phyloP scores from a whole-genome alignment of 1,284 basidiomycete genomes.

The Golubevia pallescens region DNA sequence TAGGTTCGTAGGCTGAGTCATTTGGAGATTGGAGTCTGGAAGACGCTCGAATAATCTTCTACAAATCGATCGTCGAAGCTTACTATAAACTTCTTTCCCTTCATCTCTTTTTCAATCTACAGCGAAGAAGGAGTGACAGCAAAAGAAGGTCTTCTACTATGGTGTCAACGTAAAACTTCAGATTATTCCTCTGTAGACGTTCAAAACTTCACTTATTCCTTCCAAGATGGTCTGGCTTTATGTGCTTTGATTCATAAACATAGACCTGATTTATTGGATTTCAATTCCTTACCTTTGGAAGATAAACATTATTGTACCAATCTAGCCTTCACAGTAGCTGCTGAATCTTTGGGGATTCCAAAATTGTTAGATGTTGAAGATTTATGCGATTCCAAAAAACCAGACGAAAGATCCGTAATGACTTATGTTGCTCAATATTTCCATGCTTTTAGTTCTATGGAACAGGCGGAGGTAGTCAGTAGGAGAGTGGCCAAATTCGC shows the following conservation, averaged over 20 bases:
- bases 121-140: constrained; percentile 97
- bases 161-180: constrained; percentile 95
- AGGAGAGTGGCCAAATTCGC: constrained; percentile 94
- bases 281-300: constrained; percentile 73
- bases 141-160: constrained; percentile 88
- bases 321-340: constrained; percentile 22
- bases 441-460: constrained; percentile 96
- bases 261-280: constrained; percentile 91
- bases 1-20: constrained; percentile 70
- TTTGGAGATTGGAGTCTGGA: too few relatives aligned
- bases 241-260: constrained; percentile 97
- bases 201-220: constrained; percentile 88
- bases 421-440: constrained; percentile 95
- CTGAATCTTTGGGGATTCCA: constrained; percentile 66
- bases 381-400: constrained; percentile 83
- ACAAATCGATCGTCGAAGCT: too few relatives aligned
- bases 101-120: constrained; percentile 19
- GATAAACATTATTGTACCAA: constrained; percentile 83
- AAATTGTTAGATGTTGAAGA: constrained; percentile 95
- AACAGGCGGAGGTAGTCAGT: constrained; percentile 92
- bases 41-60: too few relatives aligned
- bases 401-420: constrained; percentile 95
- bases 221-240: constrained; percentile 91
- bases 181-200: constrained; percentile 90
- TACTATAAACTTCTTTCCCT: background rate